Conservation (phyloP, 1,284 basidiomycete genomes). For the Tausonia pullulans region DNA sequence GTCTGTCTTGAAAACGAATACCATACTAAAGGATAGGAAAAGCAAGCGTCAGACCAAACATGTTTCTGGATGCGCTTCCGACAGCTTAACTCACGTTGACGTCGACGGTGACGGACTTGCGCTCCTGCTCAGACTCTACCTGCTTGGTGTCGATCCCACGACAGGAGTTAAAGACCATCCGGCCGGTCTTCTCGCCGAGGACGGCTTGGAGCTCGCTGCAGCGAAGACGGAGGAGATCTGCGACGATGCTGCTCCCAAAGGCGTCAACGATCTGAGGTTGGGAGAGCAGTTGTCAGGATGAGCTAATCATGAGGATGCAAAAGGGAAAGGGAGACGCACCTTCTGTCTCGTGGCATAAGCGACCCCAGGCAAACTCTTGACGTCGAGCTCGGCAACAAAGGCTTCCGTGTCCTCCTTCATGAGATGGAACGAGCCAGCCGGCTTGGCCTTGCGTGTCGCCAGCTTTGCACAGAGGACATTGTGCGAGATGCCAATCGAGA, state of each 20-base stretch:
- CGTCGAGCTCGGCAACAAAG: conserved; percentile 63
- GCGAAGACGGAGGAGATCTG: conserved; percentile 52
- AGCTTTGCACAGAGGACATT: conserved; percentile 88
- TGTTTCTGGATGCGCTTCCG: background rate
- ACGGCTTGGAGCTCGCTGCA: conserved; percentile 55
- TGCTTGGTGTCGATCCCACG: conserved; percentile 70
- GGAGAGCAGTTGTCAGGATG: too few species aligned
- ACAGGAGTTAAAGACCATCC: conserved; percentile 70
- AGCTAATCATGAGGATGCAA: background rate
- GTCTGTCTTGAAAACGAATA: conserved; percentile 46
- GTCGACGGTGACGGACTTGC: conserved; percentile 81
- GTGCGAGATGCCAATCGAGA: conserved; percentile 80
- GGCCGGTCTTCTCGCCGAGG: conserved; percentile 70
- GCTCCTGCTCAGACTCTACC: conserved; percentile 67
- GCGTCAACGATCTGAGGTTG: conserved; percentile 45
- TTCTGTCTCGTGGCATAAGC: conserved; percentile 63
- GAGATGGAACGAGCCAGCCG: conserved; percentile 71
- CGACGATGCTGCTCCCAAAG: conserved; percentile 60
- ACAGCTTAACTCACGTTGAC: conserved; percentile 57
- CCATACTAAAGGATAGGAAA: conserved; percentile 17
- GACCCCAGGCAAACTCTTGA: conserved; percentile 79
- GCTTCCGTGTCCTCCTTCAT: conserved; percentile 42
- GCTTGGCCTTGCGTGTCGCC: conserved; percentile 84
- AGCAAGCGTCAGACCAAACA: conserved; percentile 11
- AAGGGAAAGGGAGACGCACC: conserved; percentile 28